Conservation (phyloP, 2,329 filamentous ascomycete genomes). For the Cytospora schulzeri region DNA sequence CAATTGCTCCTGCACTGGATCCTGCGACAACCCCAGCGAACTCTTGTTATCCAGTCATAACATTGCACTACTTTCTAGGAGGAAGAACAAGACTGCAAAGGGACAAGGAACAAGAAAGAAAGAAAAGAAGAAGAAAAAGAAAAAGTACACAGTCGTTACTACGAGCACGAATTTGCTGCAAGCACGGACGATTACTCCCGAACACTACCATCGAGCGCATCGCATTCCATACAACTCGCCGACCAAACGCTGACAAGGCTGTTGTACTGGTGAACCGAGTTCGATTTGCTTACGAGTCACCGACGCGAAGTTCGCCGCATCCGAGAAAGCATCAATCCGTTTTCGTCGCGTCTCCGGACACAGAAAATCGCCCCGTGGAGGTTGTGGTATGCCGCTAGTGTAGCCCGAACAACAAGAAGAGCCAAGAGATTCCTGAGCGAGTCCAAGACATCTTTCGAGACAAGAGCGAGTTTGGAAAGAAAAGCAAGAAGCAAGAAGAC, state of each 20-base stretch:
- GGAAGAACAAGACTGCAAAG: constrained; percentile 5
- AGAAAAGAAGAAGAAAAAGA: neutral
- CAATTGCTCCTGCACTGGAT: neutral
- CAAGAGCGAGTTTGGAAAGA: constrained; percentile 3
- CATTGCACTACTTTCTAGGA: constrained; percentile 14
- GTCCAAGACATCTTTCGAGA: constrained; percentile 21
- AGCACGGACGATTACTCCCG: constrained; percentile 11
- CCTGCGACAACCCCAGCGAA: constrained; percentile 7
- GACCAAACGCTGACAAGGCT: neutral
- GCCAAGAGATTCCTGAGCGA: constrained; percentile 17
- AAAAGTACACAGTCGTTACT: constrained; percentile 2
- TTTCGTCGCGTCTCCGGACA: constrained; percentile 10
- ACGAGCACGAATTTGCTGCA: constrained; percentile 17
- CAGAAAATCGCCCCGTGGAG: constrained; percentile 3
- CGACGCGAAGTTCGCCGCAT: constrained; percentile 3
- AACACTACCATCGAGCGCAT: constrained; percentile 9
- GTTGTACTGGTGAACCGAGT: neutral
- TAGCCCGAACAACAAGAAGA: constrained; percentile 16
- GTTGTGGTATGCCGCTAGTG: constrained; percentile 21
- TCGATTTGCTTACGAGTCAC: neutral
- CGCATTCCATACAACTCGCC: constrained; percentile 4
- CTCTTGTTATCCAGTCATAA: constrained; percentile 5
- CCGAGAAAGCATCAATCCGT: constrained; percentile 1
- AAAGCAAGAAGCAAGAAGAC: neutral
- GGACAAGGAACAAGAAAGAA: constrained; percentile 5